These are phyloP conservation scores for Boletus speciosus DNA, from an alignment of 768 basidiomycete species.

Conservation along the genomic window DNA sequence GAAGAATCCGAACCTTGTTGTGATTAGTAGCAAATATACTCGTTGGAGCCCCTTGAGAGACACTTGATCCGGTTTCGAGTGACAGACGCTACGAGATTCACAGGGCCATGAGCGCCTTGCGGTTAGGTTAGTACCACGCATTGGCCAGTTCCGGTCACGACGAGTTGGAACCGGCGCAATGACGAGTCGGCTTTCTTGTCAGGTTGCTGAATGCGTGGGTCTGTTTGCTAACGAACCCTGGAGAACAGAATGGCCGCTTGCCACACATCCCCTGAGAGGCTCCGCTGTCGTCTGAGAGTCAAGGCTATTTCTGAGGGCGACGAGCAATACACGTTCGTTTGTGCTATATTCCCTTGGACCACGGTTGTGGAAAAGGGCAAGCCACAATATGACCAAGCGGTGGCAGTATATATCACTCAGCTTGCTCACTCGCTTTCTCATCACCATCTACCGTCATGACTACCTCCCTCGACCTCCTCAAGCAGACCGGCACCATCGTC, in stretches of 20 bases:
- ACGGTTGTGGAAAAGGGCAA: constrained; percentile 20
- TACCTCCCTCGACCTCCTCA: constrained; percentile 79
- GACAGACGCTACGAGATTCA: too few species aligned
- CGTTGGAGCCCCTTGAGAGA: not conserved
- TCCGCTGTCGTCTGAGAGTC: constrained; percentile 4
- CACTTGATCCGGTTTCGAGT: not conserved
- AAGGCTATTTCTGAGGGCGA: constrained; percentile 10
- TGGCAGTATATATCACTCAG: constrained; percentile 23
- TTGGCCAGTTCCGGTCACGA: not conserved
- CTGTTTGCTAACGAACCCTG: not conserved
- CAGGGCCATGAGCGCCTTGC: too few species aligned
- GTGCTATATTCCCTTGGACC: not conserved
- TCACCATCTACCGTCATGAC: constrained; percentile 54
- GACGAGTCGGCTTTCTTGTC: not conserved
- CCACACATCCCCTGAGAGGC: constrained; percentile 15
- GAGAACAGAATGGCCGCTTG: not conserved
- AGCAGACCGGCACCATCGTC: constrained; percentile 91
- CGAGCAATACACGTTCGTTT: not conserved
- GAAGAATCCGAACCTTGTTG: not conserved
- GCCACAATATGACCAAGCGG: constrained; percentile 16
- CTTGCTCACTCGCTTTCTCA: not conserved
- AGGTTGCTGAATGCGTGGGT: not conserved
- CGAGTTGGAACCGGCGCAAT: too few species aligned
- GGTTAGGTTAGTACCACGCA: not conserved
- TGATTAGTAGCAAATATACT: not conserved